Evolutionary conservation across 2,329 filamentous ascomycete genomes (phyloP).

Genomic region (Pezicula carpinea): DNA sequence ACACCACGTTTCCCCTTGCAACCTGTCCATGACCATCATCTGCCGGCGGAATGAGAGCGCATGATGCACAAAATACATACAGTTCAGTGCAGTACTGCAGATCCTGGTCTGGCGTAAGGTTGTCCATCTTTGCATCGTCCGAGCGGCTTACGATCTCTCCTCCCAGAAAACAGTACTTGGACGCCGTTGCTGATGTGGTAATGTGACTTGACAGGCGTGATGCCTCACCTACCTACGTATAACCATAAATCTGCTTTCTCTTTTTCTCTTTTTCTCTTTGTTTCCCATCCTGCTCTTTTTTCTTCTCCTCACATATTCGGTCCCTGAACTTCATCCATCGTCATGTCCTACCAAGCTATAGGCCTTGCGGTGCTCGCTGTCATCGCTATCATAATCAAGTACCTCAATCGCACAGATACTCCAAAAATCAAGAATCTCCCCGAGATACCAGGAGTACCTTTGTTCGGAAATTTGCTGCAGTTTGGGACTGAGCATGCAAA

Average conservation of each 20-base stretch:
- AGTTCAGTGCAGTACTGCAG: too few relatives aligned
- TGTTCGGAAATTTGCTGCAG: conserved; percentile 60
- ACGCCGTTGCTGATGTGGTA: background rate
- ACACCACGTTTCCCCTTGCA: too few relatives aligned
- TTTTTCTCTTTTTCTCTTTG: background rate
- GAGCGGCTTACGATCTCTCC: too few relatives aligned
- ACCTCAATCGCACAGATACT: conserved; percentile 45
- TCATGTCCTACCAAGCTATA: conserved; percentile 5
- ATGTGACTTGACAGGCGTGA: background rate
- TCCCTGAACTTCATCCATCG: too few relatives aligned
- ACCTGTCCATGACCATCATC: too few relatives aligned
- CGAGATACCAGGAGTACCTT: conserved; percentile 55
- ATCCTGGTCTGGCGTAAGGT: background rate
- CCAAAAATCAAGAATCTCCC: conserved; percentile 58
- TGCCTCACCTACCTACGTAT: too few relatives aligned
- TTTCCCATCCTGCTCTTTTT: background rate
- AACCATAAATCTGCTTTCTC: background rate
- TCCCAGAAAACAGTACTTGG: background rate
- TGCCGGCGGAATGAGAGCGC: too few relatives aligned
- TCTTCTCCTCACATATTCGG: background rate
- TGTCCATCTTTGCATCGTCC: too few relatives aligned
- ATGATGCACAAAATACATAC: too few relatives aligned
- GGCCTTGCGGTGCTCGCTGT: conserved; percentile 24
- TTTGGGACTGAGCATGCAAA: conserved; percentile 54
- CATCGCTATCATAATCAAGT: conserved; percentile 20